Conservation (phyloP, 2,329 filamentous ascomycete species). For the Exophiala sp. region DNA sequence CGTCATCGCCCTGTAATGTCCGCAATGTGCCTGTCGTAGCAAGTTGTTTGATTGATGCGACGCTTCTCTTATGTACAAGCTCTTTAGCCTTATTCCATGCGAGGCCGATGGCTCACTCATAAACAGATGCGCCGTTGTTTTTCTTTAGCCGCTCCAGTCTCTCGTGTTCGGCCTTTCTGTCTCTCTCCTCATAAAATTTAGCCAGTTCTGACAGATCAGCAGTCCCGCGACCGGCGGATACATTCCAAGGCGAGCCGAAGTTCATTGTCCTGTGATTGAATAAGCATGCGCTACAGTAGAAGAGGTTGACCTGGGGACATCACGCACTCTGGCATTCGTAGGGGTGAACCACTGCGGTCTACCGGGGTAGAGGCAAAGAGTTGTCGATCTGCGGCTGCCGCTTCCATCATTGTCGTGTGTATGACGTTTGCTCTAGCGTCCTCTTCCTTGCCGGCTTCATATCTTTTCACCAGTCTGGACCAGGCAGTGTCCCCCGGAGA, state of each 20-base stretch:
- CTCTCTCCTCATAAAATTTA: slow-evolving; percentile 56
- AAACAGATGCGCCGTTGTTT: slow-evolving; percentile 40
- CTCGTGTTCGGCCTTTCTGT: slow-evolving; percentile 51
- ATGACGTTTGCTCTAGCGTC: slow-evolving; percentile 54
- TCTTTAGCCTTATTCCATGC: not conserved
- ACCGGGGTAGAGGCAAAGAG: slow-evolving; percentile 49
- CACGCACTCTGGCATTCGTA: slow-evolving; percentile 60
- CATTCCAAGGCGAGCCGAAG: slow-evolving; percentile 57
- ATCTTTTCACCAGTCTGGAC: slow-evolving; percentile 20
- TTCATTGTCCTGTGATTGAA: slow-evolving; percentile 52
- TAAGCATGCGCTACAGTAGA: slow-evolving; percentile 8
- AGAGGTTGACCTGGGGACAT: slow-evolving; percentile 15
- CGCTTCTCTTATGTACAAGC: slow-evolving; percentile 19
- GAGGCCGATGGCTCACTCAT: slow-evolving; percentile 34
- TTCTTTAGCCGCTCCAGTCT: slow-evolving; percentile 44
- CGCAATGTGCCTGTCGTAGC: not conserved
- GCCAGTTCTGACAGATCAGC: slow-evolving; percentile 56
- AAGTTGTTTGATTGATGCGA: slow-evolving; percentile 1
- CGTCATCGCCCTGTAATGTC: not conserved
- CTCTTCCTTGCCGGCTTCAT: slow-evolving; percentile 41
- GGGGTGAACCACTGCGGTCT: slow-evolving; percentile 42
- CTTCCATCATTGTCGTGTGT: slow-evolving; percentile 56
- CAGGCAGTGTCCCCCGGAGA: slow-evolving; percentile 22
- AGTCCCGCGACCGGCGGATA: slow-evolving; percentile 53
- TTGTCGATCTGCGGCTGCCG: slow-evolving; percentile 57